phyloP scores from a whole-genome alignment of 768 basidiomycete genomes.

The Podaxis carcinomalis region DNA sequence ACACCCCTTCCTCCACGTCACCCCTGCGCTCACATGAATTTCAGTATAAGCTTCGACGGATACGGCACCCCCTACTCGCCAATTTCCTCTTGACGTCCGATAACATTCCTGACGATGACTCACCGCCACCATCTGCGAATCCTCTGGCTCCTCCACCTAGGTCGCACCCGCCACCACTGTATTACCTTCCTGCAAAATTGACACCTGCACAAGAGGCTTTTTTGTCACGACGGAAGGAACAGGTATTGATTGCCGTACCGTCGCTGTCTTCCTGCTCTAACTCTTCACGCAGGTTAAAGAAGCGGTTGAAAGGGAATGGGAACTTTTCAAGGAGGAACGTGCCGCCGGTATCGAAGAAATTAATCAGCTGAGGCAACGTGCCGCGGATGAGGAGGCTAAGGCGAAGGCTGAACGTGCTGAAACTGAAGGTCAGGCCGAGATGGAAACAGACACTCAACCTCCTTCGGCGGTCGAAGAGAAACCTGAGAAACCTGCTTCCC shows the following conservation, averaged over 20 bases:
- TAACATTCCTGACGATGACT: slow-evolving; percentile 43
- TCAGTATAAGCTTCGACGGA: slow-evolving; percentile 71
- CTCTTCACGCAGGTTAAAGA: slow-evolving; percentile 45
- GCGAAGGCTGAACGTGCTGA: slow-evolving; percentile 32
- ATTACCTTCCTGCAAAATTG: slow-evolving; percentile 70
- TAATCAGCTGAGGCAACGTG: slow-evolving; percentile 53
- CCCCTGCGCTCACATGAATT: slow-evolving; percentile 1
- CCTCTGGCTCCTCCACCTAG: slow-evolving; percentile 48
- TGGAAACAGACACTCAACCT: slow-evolving; percentile 29
- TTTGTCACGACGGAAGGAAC: slow-evolving; percentile 53
- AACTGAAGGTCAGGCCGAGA: slow-evolving; percentile 34
- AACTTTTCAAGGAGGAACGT: slow-evolving; percentile 58
- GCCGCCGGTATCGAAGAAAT: slow-evolving; percentile 57
- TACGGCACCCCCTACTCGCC: slow-evolving; percentile 65
- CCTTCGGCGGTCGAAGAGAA: slow-evolving; percentile 17
- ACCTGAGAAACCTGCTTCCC: slow-evolving; percentile 13
- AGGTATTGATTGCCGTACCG: slow-evolving; percentile 36
- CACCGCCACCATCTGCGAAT: slow-evolving; percentile 27
- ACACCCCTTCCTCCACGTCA: neutral
- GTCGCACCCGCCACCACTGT: slow-evolving; percentile 72
- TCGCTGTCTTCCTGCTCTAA: slow-evolving; percentile 1
- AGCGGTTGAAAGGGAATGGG: slow-evolving; percentile 68
- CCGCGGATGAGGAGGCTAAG: slow-evolving; percentile 60
- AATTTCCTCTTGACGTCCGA: slow-evolving; percentile 79
- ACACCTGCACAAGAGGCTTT: slow-evolving; percentile 69